Evolutionary conservation across 345 rosid species (phyloP), one percentile per base, ranked within the genome.

Genomic region (Citrus sp.): DNA sequence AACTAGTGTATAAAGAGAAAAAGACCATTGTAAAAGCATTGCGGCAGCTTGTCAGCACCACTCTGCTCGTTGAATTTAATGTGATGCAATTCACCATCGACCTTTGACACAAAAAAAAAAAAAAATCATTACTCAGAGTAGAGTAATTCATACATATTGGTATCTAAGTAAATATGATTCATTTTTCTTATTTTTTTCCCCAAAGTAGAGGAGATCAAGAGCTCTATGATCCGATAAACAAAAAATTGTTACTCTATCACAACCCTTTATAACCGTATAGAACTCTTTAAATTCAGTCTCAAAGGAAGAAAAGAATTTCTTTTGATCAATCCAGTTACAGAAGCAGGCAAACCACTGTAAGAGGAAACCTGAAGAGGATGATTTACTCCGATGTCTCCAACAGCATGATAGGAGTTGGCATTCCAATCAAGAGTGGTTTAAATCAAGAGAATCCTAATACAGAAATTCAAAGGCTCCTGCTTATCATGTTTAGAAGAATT

Each of bases 1-100:
- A 60, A 56, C 67, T 74, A 68, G 5, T 67, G 51, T 34, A 32
- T 55, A 40, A 64, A 64, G 76, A 81, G 74, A 77, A 79, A 75
- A 74, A 81, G 6, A 95, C 99, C 99, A 95, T 93, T 38, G 96
- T 90, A 87, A 95, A 95, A 30, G 99, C 99, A 86, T 95, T 95
- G 22, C 97, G 93, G 70, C 97, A 95, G 88, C 99, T 93, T 28
- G 97, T 85, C 86, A 93, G 78, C 60, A 85, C 96, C 62, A 92
- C 98, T 83, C 98, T 89, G 89, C 93, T 92, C 37, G 97, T 89
- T 84, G 97, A 91, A 80, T 95, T 88, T 84, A 92, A 67, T 9
- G 99, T 88, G 79, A 95, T 92, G 86, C 97, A 93, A 75, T 91
- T 95, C 72, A 95, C 91, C 97, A 95, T 90, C 34, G 97, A 94